Evolutionary conservation across 768 basidiomycete genomes (phyloP), one percentile per base, ranked within the genome.

Genomic region (Dacryopinax spathularia): DNA sequence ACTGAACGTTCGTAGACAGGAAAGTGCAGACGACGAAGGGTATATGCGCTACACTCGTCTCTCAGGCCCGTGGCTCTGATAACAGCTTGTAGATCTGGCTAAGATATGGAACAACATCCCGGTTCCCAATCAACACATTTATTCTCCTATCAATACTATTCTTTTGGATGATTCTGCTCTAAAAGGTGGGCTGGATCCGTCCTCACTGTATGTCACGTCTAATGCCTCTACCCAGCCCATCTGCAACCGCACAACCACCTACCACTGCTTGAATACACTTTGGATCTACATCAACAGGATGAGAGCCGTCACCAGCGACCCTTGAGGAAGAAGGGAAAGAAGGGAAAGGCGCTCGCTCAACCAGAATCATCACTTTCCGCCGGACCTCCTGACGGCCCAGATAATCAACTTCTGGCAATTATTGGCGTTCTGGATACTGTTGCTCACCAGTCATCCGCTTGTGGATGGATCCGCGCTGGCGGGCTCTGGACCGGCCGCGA

Each of bases 171-270:
- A 82, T 66, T 82, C 82, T 15, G 75, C 77, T 29, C 73, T 72
- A 65, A 82, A 82, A 67, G 48, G 39, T 41, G 18, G 22, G 48
- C 25, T 12, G 9, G 43, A 15, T 20, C 12, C 7, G 13, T 44
- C 43, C n/a, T 7, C 13, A 44, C 25, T 44, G 43, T 22, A 37
- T n/a, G 36, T 10, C 36, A 37, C 10, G 36, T 37, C n/a, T 10
- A 10, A 37, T 37, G 13, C n/a, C 43, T 56, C 31, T 15, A 6
- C 6, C 25, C 25, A 56, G 81, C 86, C 0, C 78, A 75, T 31
- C 76, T 86, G 16, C 90, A 92, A 69, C 90, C 89, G 0, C 87
- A 81, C 75, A 92, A 89, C 70, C 90, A 92, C 69, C 74, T 91
- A 22, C 88, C 86, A 69, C 80, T 91, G 66, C 78, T 75, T 10